Evolutionary conservation across 2,329 filamentous ascomycete genomes (phyloP), one percentile per base, ranked within the genome.

Genomic region (Ceratocystis colombiana): DNA sequence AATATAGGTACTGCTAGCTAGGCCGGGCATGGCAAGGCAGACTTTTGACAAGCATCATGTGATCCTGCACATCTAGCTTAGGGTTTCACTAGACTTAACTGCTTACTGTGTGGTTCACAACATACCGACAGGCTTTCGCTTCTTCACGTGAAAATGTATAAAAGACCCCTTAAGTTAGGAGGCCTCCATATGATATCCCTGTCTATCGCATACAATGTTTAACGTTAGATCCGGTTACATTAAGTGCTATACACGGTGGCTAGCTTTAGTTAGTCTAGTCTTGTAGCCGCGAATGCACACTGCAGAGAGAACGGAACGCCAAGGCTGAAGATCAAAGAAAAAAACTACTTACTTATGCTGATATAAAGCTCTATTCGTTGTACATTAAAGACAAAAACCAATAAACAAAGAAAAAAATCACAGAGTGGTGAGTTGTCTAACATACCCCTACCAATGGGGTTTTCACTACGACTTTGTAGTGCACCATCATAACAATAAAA

Each of bases 401-500:
- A 41, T 22, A 44, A 61, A 45, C 55, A 44, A 64, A 33, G 7
- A 37, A 28, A 66, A 59, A 59, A 59, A 37, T 10, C 25, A 46
- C 20, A 45, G 33, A 62, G 61, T 45, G 22, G 20, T 17, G 61
- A 62, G 61, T n/a, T 59, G 5, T n/a, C 25, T 3, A 20, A 59
- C 55, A 59, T 37, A 28, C 55, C 8, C 28, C 12, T 17, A 30
- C 25, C 17, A 37, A 33, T n/a, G 55, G 30, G 20, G 55, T 59
- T 8, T 37, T 10, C 55, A 59, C 55, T 33, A 20, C 55, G 55
- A 22, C 28, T 59, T 59, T 33, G 55, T 37, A 59, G 28, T 59
- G 55, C 28, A 15, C 3, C 7, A 17, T 33, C 1, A n/a, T 41
- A 53, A 55, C 5, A 53, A 37, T 3, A 17, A 12, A 64, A 62